Evolutionary conservation across 495 filamentous ascomycete genomes (phyloP).

Genomic region (Daldinia decipiens): DNA sequence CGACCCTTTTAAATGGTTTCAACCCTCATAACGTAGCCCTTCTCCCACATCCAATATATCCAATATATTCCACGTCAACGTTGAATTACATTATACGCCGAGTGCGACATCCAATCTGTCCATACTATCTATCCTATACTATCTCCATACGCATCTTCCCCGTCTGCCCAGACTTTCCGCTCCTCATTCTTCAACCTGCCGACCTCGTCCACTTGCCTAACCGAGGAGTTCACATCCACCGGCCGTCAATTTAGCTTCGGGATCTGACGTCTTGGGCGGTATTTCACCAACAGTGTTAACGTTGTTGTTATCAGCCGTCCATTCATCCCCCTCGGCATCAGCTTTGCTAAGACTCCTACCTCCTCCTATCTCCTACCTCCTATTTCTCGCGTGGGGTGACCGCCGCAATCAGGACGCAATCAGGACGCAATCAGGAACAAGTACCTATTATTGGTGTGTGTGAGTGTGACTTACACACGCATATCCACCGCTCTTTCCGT

Average conservation of each 20-base stretch:
- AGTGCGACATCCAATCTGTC: constrained; percentile 40
- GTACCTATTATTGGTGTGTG: constrained; percentile 36
- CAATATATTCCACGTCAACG: constrained; percentile 35
- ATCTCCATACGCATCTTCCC: neutral
- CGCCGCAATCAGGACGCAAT: constrained; percentile 23
- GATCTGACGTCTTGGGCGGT: constrained; percentile 40
- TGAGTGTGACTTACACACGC: constrained; percentile 26
- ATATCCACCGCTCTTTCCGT: constrained; percentile 44
- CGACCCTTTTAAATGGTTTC: constrained; percentile 16
- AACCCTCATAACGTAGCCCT: constrained; percentile 19
- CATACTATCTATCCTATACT: constrained; percentile 5
- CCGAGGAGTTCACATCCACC: constrained; percentile 37
- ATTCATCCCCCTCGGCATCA: constrained; percentile 40
- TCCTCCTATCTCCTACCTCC: constrained; percentile 6
- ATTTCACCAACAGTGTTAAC: constrained; percentile 20
- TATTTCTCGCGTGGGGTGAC: constrained; percentile 35
- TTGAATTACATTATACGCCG: constrained; percentile 2
- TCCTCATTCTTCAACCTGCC: constrained; percentile 33
- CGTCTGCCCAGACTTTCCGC: constrained; percentile 17
- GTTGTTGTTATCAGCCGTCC: constrained; percentile 28
- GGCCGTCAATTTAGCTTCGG: constrained; percentile 38
- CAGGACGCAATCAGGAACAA: constrained; percentile 22
- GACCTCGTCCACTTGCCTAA: constrained; percentile 36
- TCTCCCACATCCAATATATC: constrained; percentile 34
- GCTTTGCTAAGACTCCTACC: constrained; percentile 42